Conservation (phyloP, 352 stramenopile genomes). For the Globisporangium barbulae region DNA sequence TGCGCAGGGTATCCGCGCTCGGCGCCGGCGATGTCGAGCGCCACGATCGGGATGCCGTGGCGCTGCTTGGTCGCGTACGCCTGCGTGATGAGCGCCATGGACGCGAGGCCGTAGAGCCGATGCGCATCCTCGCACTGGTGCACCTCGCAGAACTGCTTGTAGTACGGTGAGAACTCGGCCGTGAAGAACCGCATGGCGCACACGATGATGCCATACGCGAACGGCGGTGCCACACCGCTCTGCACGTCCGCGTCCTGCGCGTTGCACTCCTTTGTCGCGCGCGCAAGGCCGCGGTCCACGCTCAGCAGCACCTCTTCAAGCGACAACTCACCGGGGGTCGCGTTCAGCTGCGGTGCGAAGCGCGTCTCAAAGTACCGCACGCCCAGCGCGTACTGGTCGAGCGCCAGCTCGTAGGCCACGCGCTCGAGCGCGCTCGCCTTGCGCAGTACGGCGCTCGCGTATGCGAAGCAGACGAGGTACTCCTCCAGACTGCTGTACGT, state of each 20-base stretch:
- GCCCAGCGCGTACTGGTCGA: conserved; percentile 73
- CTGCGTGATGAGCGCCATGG: conserved; percentile 79
- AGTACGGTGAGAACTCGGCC: conserved; percentile 77
- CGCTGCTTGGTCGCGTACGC: conserved; percentile 66
- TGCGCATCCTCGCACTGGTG: conserved; percentile 70
- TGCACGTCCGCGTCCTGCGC: conserved; percentile 42
- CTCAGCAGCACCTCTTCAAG: conserved; percentile 72
- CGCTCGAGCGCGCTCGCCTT: conserved; percentile 64
- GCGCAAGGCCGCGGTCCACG: conserved; percentile 57
- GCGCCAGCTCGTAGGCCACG: conserved; percentile 81
- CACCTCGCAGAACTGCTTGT: conserved; percentile 78
- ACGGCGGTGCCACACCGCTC: conserved; percentile 51
- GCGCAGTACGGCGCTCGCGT: conserved; percentile 67
- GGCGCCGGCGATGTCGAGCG: conserved; percentile 81
- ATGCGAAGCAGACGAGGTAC: conserved; percentile 84
- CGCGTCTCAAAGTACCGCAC: conserved; percentile 87
- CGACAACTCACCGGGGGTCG: conserved; percentile 52
- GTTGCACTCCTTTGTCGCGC: conserved; percentile 71
- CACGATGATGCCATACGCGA: conserved; percentile 86
- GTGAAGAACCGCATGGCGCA: conserved; percentile 90
- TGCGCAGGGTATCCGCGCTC: conserved; percentile 78
- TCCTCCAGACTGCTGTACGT: conserved; percentile 80
- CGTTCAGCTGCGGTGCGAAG: conserved; percentile 83
- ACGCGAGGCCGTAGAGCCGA: conserved; percentile 77
- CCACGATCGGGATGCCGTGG: conserved; percentile 76